Evolutionary conservation across 2,329 filamentous ascomycete genomes (phyloP).

Genomic region (Penicillium sp.): DNA sequence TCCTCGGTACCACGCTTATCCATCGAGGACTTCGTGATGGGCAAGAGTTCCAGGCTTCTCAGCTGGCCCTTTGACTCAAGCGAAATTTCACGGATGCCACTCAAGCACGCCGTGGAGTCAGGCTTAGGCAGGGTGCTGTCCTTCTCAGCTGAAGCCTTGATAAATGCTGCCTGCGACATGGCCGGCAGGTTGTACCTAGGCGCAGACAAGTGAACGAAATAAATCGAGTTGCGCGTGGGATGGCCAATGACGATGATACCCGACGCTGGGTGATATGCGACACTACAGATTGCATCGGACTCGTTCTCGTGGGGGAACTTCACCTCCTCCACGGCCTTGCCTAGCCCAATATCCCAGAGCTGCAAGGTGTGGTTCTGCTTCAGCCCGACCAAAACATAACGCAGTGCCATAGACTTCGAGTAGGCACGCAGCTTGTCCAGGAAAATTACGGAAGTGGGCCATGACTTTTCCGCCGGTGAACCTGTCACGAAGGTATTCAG

Average conservation of each 20-base stretch:
- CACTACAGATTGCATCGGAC: conserved; percentile 95
- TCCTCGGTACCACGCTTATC: conserved; percentile 62
- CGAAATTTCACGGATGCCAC: conserved; percentile 91
- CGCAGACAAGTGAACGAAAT: conserved; percentile 92
- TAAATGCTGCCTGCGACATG: conserved; percentile 83
- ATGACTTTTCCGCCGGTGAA: conserved; percentile 85
- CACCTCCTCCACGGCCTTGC: conserved; percentile 94
- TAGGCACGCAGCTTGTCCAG: conserved; percentile 95
- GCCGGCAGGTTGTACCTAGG: conserved; percentile 81
- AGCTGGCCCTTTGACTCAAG: conserved; percentile 82
- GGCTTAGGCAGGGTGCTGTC: conserved; percentile 74
- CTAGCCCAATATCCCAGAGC: conserved; percentile 93
- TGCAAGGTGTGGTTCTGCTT: conserved; percentile 99
- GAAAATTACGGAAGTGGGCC: conserved; percentile 93
- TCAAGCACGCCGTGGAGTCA: conserved; percentile 95
- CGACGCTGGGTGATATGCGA: conserved; percentile 86
- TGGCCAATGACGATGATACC: conserved; percentile 95
- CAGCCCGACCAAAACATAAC: conserved; percentile 96
- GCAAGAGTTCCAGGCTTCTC: conserved; percentile 84
- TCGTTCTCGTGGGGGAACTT: conserved; percentile 95
- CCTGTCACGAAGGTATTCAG: conserved; percentile 83
- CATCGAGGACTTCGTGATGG: conserved; percentile 53
- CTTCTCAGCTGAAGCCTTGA: conserved; percentile 71
- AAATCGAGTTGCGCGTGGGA: conserved; percentile 94
- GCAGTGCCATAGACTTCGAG: conserved; percentile 79